A percentile compares a stretch with the other conserved stretches of the same genome.
Evolutionary conservation across 2,329 filamentous ascomycete species (phyloP).

Genomic region (Emergomyces pasteurianus): DNA sequence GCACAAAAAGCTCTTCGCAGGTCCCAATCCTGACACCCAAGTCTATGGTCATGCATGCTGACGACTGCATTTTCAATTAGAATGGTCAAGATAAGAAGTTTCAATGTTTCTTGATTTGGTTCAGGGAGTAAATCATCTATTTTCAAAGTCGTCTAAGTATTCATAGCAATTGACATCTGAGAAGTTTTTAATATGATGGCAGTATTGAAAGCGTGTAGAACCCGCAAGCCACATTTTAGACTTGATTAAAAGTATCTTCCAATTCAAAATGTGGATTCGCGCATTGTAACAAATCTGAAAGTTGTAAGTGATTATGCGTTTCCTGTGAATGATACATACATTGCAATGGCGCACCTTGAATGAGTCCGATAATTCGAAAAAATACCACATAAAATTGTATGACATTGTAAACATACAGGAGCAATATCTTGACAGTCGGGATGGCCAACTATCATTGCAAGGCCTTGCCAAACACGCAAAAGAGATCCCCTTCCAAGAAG

Average conservation of each 20-base stretch:
- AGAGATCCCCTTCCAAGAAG: conserved; percentile 32
- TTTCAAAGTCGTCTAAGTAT: too few relatives aligned
- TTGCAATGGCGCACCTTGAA: conserved; percentile 13
- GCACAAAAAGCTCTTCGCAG: conserved; percentile 52
- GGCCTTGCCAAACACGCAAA: conserved; percentile 45
- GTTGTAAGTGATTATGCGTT: conserved; percentile 27
- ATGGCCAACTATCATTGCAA: conserved; percentile 1
- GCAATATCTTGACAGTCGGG: conserved; percentile 4
- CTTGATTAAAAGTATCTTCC: conserved; percentile 53
- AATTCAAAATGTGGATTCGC: conserved; percentile 50
- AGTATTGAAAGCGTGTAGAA: conserved; percentile 10
- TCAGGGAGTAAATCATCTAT: conserved; percentile 53
- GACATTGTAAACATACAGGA: not conserved
- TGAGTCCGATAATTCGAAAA: not conserved
- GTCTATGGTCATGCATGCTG: conserved; percentile 44
- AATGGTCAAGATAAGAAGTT: conserved; percentile 47
- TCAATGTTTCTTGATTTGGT: conserved; percentile 41
- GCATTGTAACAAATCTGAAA: conserved; percentile 51
- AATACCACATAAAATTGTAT: not conserved
- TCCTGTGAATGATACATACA: conserved; percentile 35
- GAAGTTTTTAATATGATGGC: not conserved
- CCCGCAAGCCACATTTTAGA: conserved; percentile 59
- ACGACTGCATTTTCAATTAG: conserved; percentile 59
- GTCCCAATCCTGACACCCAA: conserved; percentile 18
- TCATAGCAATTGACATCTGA: conserved; percentile 23